Evolutionary conservation across 805 yeast genomes (phyloP), one percentile per base, ranked within the genome.

Genomic region (Lachancea lanzarotensis): DNA sequence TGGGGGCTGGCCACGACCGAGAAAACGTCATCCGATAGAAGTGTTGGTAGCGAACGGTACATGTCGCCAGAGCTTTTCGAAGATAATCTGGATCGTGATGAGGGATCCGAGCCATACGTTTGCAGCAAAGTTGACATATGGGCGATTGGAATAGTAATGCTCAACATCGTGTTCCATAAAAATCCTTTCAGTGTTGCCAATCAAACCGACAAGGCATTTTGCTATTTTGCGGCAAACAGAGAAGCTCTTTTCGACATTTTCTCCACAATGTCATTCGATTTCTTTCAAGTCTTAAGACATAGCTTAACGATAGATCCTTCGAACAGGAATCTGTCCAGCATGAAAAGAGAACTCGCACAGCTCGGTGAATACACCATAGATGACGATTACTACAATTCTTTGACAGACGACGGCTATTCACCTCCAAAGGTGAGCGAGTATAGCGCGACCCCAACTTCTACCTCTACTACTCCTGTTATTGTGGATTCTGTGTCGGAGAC

Each of bases 51-150:
- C 44, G 95, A 87, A 65, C 73, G 95, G 50, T 89, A 89, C 65
- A 89, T 89, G 97, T 95, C 96, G 0, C 97, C 97, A 1, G 97
- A 89, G 60, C 67, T 88, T 46, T 82, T 88, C 59, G 95, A 88
- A 42, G 53, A 59, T 7, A 63, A 65, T 53, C 48, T 62, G 32
- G 68, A 63, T 45, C 42, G 57, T 31, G 62, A 65, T 25, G 68
- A 69, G 38, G 63, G 66, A 35, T 66, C 78, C 40, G 77, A 76
- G 30, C 69, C 73, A 35, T 90, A 89, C 62, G 84, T 83, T 54
- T 87, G 95, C 8, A 79, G 81, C 17, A 82, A 84, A 63, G 82
- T 84, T 41, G 96, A 89, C 66, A 71, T 89, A 40, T 89, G 97
- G 97, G 81, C 96, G 0, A 67, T 85, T 48, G 97, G 96, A 25